Evolutionary conservation across 805 yeast species (phyloP).

Genomic region (Yarrowia phangngaensis): DNA sequence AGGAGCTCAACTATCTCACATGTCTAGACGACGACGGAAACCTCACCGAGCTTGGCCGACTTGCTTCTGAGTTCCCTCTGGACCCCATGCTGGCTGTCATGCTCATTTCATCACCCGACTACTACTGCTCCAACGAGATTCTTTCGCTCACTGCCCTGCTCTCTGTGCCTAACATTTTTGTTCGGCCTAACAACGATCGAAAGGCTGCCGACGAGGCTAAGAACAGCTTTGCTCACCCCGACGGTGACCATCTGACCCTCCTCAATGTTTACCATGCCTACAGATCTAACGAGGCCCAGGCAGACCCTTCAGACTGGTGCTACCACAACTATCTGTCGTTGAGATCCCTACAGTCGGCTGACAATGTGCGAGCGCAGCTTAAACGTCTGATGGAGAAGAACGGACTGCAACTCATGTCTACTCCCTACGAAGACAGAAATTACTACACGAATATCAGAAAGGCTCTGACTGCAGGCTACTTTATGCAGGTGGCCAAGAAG

Average conservation of each 20-base stretch:
- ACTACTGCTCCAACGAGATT: slow-evolving; percentile 83
- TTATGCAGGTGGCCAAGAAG: slow-evolving; percentile 97
- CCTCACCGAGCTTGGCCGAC: slow-evolving; percentile 80
- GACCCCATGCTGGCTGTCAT: slow-evolving; percentile 95
- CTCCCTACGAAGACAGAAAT: slow-evolving; percentile 57
- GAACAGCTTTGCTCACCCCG: slow-evolving; percentile 81
- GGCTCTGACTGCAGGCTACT: slow-evolving; percentile 88
- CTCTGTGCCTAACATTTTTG: slow-evolving; percentile 91
- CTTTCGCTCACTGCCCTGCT: slow-evolving; percentile 83
- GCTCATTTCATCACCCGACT: slow-evolving; percentile 82
- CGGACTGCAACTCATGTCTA: slow-evolving; percentile 67
- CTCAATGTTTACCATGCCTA: slow-evolving; percentile 85
- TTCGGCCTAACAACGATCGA: slow-evolving; percentile 83
- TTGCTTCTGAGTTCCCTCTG: slow-evolving; percentile 88
- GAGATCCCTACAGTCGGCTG: slow-evolving; percentile 82
- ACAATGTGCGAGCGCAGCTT: slow-evolving; percentile 79
- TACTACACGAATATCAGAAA: slow-evolving; percentile 78
- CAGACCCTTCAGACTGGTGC: slow-evolving; percentile 71
- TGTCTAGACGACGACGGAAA: slow-evolving; percentile 92
- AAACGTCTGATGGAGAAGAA: slow-evolving; percentile 75
- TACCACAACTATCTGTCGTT: slow-evolving; percentile 81
- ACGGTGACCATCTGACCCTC: slow-evolving; percentile 91
- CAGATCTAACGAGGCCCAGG: slow-evolving; percentile 66
- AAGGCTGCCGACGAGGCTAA: slow-evolving; percentile 91
- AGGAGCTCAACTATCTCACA: slow-evolving; percentile 83